Conservation (phyloP, 306 rosid genomes). For the Casuarina equisetifolia region DNA sequence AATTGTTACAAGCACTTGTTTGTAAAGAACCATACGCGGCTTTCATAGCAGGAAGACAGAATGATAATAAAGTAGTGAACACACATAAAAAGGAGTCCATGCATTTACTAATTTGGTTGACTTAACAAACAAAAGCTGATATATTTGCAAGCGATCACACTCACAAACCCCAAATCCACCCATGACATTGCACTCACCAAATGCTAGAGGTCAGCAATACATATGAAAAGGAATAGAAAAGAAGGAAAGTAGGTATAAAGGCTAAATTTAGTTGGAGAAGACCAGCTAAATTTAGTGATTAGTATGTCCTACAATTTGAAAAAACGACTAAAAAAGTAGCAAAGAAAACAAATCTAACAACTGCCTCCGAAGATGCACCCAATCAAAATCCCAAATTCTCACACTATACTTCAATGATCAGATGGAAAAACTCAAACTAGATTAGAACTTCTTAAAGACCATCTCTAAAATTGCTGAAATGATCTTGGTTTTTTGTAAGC, state of each 20-base stretch:
- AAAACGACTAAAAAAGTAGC: constrained; percentile 37
- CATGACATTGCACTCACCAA: constrained; percentile 61
- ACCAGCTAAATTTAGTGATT: constrained; percentile 48
- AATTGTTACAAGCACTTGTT: neutral
- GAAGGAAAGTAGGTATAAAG: constrained; percentile 25
- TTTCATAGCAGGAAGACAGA: neutral
- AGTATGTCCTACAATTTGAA: constrained; percentile 51
- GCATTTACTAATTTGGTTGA: constrained; percentile 41
- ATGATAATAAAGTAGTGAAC: constrained; percentile 15
- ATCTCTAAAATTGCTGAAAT: constrained; percentile 35
- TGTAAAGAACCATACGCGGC: neutral
- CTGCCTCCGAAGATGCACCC: constrained; percentile 41
- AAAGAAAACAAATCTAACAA: constrained; percentile 24
- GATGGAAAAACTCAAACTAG: constrained; percentile 8
- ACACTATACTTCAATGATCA: constrained; percentile 18
- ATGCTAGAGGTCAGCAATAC: constrained; percentile 51
- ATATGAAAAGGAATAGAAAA: constrained; percentile 1
- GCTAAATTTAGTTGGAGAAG: constrained; percentile 40
- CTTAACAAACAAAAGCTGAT: constrained; percentile 41
- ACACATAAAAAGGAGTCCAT: constrained; percentile 35
- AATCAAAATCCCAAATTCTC: constrained; percentile 35
- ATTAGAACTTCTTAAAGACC: constrained; percentile 37
- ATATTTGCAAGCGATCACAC: constrained; percentile 41
- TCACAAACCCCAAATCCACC: constrained; percentile 40
- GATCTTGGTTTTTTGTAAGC: constrained; percentile 27